phyloP scores from a whole-genome alignment of 345 rosid species.

The Fremontodendron californicum region DNA sequence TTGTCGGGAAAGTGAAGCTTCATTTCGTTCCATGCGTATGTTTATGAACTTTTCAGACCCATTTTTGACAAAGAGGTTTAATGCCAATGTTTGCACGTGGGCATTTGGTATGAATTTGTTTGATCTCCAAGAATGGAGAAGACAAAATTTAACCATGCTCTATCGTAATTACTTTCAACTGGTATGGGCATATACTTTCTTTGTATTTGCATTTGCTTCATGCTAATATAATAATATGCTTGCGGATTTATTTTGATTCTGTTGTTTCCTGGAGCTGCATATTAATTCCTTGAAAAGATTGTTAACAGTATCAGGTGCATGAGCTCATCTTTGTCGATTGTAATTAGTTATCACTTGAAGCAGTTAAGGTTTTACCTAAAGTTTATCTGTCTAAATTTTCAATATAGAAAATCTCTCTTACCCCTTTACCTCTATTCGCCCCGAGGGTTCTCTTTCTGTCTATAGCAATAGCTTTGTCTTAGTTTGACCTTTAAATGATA shows the following conservation, averaged over 20 bases:
- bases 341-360: background rate
- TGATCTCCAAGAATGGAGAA: constrained; percentile 79
- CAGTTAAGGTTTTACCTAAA: background rate
- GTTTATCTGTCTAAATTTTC: background rate
- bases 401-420: background rate
- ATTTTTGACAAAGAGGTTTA: constrained; percentile 49
- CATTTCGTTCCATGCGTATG: constrained; percentile 56
- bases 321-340: background rate
- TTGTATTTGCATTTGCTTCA: constrained; percentile 4
- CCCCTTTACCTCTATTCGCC: background rate
- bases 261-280: background rate
- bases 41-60: constrained; percentile 68
- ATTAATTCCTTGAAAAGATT: background rate
- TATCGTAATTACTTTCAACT: constrained; percentile 53
- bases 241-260: background rate
- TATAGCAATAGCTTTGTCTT: background rate
- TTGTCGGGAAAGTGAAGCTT: constrained; percentile 53
- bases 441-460: background rate
- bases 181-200: constrained; percentile 41
- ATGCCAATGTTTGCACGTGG: constrained; percentile 78
- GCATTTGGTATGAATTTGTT: constrained; percentile 91
- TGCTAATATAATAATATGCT: background rate
- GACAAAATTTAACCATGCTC: constrained; percentile 47
- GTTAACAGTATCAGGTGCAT: background rate
- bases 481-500: background rate